Evolutionary conservation across 345 rosid genomes (phyloP).

Genomic region (Pistacia integerrima): DNA sequence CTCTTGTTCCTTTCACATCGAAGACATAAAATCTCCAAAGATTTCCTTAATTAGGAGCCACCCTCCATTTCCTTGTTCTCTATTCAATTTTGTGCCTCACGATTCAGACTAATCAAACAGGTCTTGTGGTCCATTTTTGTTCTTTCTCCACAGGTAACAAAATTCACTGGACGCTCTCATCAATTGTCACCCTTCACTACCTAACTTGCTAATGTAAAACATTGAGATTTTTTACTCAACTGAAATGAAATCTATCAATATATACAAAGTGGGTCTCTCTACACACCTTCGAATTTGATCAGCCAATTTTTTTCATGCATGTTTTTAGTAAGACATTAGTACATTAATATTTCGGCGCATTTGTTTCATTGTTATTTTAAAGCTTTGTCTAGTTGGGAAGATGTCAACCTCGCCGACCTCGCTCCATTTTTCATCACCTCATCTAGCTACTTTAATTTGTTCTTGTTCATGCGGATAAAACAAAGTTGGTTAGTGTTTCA

Average conservation of each 20-base stretch:
- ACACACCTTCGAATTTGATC: not conserved
- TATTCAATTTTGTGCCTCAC: constrained; percentile 25
- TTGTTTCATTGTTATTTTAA: constrained; percentile 19
- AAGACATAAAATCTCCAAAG: constrained; percentile 43
- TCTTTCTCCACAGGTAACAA: constrained; percentile 15
- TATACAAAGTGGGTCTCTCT: not conserved
- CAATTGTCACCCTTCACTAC: not conserved
- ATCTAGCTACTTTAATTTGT: not conserved
- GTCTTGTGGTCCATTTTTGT: constrained; percentile 32
- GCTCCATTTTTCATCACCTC: constrained; percentile 21
- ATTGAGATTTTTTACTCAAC: constrained; percentile 2
- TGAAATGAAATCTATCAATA: not conserved
- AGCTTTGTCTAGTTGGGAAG: constrained; percentile 21
- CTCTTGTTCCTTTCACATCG: constrained; percentile 48
- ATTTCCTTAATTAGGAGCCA: constrained; percentile 79
- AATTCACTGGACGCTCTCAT: constrained; percentile 19
- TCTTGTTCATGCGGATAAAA: constrained; percentile 16
- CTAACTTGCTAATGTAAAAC: constrained; percentile 17
- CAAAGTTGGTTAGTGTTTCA: constrained; percentile 39
- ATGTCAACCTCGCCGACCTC: constrained; percentile 16
- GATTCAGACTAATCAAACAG: constrained; percentile 38
- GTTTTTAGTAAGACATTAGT: constrained; percentile 13
- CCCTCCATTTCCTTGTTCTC: constrained; percentile 40
- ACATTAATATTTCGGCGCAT: constrained; percentile 24
- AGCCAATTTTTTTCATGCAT: not conserved